These are phyloP conservation scores for Zanthoxylum bungeanum DNA, from an alignment of 345 rosid species.

Conservation along the genomic window DNA sequence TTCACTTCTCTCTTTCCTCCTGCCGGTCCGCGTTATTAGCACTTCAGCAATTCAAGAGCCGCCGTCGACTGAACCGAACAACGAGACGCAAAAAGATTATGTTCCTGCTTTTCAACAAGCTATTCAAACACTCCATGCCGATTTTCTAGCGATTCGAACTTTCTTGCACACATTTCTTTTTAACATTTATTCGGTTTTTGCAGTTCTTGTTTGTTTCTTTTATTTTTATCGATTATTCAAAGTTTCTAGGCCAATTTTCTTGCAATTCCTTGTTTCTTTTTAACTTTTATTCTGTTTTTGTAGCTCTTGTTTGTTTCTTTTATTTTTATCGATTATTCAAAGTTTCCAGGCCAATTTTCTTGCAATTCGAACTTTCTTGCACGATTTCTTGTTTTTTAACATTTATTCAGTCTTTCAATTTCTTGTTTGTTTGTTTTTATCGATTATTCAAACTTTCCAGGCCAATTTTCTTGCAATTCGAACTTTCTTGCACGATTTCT, in stretches of 20 bases:
- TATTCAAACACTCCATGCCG: constrained; percentile 85
- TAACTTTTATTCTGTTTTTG: no score
- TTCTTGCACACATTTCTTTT: neutral
- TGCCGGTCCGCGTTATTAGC: constrained; percentile 31
- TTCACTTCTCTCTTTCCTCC: constrained; percentile 32
- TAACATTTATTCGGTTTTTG: no score
- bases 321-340: neutral
- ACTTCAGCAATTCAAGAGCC: constrained; percentile 39
- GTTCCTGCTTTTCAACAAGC: constrained; percentile 87
- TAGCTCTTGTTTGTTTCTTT: no score
- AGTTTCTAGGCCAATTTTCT: no score
- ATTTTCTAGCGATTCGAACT: neutral
- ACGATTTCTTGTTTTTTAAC: no score
- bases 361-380: no score
- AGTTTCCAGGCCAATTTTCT: no score
- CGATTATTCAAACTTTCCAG: neutral
- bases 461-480: no score
- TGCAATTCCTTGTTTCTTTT: no score
- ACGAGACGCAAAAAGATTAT: constrained; percentile 23
- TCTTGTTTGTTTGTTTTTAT: neutral
- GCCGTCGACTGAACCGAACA: constrained; percentile 33
- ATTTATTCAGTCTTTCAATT: constrained; percentile 95
- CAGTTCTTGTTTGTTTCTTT: no score
- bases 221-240: neutral
- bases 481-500: no score